Conservation (phyloP, 2,329 filamentous ascomycete species). For the Bipolaris bicolor region DNA sequence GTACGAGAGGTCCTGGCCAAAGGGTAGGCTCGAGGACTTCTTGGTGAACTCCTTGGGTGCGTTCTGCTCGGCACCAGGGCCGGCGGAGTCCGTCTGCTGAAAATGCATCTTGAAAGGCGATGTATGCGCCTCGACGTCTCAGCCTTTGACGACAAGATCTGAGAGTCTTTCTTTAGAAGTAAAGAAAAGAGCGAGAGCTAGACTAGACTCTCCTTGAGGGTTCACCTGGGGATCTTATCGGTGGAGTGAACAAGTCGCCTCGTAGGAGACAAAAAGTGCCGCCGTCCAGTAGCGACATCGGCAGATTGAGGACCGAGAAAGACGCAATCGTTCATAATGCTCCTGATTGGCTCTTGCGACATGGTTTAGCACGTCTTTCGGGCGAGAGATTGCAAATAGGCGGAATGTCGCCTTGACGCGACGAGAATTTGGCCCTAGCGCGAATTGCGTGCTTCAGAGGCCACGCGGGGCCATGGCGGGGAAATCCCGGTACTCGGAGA, state of each 20-base stretch:
- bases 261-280: conserved; percentile 25
- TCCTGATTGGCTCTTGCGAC: conserved; percentile 40
- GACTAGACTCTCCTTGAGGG: conserved; percentile 16
- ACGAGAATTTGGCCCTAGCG: conserved; percentile 39
- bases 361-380: conserved; percentile 22
- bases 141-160: conserved; percentile 4
- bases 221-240: conserved; percentile 24
- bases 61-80: conserved; percentile 42
- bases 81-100: conserved; percentile 47
- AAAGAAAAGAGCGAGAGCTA: conserved; percentile 18
- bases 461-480: conserved; percentile 15
- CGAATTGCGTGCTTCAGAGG: conserved; percentile 32
- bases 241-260: conserved; percentile 16
- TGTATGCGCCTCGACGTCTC: conserved; percentile 18
- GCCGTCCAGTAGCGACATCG: conserved; percentile 35
- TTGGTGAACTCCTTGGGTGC: conserved; percentile 46
- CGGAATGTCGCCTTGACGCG: conserved; percentile 33
- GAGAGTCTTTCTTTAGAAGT: conserved; percentile 14
- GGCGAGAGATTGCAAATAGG: conserved; percentile 35
- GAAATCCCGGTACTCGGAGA: conserved; percentile 32
- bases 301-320: conserved; percentile 37
- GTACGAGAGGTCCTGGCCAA: conserved; percentile 59
- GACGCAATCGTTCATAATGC: conserved; percentile 21
- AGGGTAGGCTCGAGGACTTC: conserved; percentile 58
- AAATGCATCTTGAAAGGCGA: conserved; percentile 43